Evolutionary conservation across 345 rosid genomes (phyloP).

Genomic region (Lepidium didymum): DNA sequence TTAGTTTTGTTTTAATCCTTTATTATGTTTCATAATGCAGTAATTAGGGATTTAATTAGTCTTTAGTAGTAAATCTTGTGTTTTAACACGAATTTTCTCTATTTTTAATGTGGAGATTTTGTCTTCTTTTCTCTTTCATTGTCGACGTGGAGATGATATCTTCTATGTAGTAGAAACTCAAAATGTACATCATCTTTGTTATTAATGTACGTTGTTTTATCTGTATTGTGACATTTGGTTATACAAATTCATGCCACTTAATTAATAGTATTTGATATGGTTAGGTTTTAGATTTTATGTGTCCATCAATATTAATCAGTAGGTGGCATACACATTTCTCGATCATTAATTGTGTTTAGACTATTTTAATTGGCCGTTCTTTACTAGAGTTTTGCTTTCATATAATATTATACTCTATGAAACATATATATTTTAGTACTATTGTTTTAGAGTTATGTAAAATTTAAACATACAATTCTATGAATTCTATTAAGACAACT

Average conservation of each 20-base stretch:
- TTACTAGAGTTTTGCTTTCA: no score
- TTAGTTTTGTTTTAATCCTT: constrained; percentile 11
- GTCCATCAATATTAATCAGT: constrained; percentile 1
- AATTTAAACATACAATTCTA: background rate
- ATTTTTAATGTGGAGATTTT: background rate
- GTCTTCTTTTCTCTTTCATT: background rate
- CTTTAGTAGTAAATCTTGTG: background rate
- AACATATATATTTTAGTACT: no score
- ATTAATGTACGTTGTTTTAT: background rate
- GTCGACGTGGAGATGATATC: constrained; percentile 2
- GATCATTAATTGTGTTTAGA: background rate
- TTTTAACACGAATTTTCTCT: background rate
- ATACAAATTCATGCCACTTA: background rate
- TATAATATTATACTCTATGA: no score
- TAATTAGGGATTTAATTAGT: constrained; percentile 7
- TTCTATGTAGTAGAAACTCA: constrained; percentile 8
- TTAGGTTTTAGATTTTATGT: constrained; percentile 8
- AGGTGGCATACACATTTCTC: background rate
- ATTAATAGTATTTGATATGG: background rate
- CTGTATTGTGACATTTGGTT: background rate
- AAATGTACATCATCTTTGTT: constrained; percentile 5
- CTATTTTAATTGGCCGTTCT: background rate
- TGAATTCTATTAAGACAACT: background rate
- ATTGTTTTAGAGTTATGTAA: no score
- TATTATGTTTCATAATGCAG: background rate